These are phyloP conservation scores for Amauroascus verrucosus DNA, from an alignment of 2,329 filamentous ascomycete genomes.

Conservation along the genomic window DNA sequence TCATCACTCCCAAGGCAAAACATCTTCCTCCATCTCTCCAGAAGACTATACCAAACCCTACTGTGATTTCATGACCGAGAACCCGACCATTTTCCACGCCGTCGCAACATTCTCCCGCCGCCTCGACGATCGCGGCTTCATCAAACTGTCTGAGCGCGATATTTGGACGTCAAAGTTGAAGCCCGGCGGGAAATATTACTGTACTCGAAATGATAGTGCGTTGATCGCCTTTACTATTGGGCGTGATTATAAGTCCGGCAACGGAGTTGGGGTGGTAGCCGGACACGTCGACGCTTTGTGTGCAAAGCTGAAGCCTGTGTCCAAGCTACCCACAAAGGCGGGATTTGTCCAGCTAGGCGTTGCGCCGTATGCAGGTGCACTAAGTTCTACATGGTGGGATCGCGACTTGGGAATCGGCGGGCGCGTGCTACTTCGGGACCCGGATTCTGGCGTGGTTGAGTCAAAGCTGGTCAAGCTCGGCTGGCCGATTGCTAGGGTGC, in stretches of 20 bases:
- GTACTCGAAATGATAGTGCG: constrained; percentile 73
- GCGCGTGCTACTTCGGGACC: constrained; percentile 70
- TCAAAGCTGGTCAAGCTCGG: constrained; percentile 79
- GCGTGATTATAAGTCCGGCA: constrained; percentile 67
- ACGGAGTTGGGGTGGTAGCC: constrained; percentile 78
- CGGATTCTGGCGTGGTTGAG: constrained; percentile 61
- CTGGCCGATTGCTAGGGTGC: constrained; percentile 88
- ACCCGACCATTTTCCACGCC: constrained; percentile 88
- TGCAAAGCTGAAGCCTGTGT: constrained; percentile 81
- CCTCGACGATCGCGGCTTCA: constrained; percentile 62
- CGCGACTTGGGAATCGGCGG: constrained; percentile 86
- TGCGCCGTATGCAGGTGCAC: constrained; percentile 78
- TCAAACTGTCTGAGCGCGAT: constrained; percentile 64
- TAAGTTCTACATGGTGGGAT: constrained; percentile 95
- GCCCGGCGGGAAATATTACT: constrained; percentile 78
- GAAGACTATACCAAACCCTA: constrained; percentile 73
- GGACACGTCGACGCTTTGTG: constrained; percentile 91
- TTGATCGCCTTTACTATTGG: constrained; percentile 80
- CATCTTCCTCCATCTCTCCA: constrained; percentile 17
- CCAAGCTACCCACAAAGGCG: constrained; percentile 69
- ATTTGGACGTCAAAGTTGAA: constrained; percentile 63
- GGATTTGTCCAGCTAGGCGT: constrained; percentile 85
- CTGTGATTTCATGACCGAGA: constrained; percentile 73
- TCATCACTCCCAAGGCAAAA: neutral
- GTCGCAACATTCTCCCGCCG: constrained; percentile 68